These are phyloP conservation scores for Yamadazyma triangularis DNA, from an alignment of 1,139 yeast species.

Conservation along the genomic window DNA sequence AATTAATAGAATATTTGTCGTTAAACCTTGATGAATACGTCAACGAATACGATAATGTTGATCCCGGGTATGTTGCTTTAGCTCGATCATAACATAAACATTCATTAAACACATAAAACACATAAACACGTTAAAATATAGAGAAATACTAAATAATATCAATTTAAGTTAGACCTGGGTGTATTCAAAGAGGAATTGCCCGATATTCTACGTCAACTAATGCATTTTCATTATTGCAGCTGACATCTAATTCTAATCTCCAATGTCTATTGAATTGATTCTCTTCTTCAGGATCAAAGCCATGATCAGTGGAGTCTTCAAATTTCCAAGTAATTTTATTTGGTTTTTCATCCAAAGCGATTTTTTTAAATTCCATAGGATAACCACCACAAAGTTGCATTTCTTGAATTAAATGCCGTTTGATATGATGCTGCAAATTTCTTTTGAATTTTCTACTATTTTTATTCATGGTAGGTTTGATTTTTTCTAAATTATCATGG, in stretches of 20 bases:
- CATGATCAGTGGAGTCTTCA: slow-evolving; percentile 50
- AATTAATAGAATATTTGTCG: slow-evolving; percentile 50
- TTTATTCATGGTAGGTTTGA: slow-evolving; percentile 69
- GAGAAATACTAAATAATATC: too few relatives aligned
- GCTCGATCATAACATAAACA: slow-evolving; percentile 16
- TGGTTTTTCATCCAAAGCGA: slow-evolving; percentile 45
- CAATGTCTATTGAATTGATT: slow-evolving; percentile 48
- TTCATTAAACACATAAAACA: too few relatives aligned
- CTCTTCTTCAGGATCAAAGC: slow-evolving; percentile 45
- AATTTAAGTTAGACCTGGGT: too few relatives aligned
- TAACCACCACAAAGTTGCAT: slow-evolving; percentile 59
- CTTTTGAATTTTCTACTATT: slow-evolving; percentile 69
- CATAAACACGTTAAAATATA: too few relatives aligned
- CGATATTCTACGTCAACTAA: slow-evolving; percentile 56
- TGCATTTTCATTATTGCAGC: slow-evolving; percentile 57
- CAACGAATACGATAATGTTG: slow-evolving; percentile 49
- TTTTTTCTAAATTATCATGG: slow-evolving; percentile 66
- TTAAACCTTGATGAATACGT: slow-evolving; percentile 43
- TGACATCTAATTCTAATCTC: slow-evolving; percentile 53
- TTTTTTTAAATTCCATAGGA: slow-evolving; percentile 49
- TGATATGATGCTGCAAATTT: slow-evolving; percentile 70
- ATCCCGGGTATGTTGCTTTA: slow-evolving; percentile 57
- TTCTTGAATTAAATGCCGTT: slow-evolving; percentile 65
- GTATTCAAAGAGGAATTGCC: slow-evolving; percentile 36
- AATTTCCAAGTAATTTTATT: slow-evolving; percentile 48